A percentile compares a stretch with the other conserved stretches of the same genome.
Evolutionary conservation across 192 early-diverging fungal genomes (phyloP).

Genomic region (Geranomyces michiganensis): DNA sequence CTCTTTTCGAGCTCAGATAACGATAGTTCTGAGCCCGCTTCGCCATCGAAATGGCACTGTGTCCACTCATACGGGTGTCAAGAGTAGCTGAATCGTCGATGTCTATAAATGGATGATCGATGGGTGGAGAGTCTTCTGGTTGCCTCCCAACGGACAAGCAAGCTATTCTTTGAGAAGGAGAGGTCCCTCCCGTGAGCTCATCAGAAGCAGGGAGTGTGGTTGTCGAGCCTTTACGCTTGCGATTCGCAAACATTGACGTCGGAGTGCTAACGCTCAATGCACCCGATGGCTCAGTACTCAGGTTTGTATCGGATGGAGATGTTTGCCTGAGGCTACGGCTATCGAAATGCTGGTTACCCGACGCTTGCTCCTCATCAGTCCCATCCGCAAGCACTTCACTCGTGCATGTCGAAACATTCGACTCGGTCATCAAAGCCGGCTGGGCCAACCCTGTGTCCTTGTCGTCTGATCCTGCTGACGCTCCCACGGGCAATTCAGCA

Average conservation of each 20-base stretch:
- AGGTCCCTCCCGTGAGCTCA: neutral
- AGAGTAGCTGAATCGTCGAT: slow-evolving; percentile 22
- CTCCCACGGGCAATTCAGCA: neutral
- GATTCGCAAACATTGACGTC: too few species aligned
- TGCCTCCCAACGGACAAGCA: neutral
- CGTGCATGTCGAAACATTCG: neutral
- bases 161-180: neutral
- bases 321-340: neutral
- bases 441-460: neutral
- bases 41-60: slow-evolving; percentile 27
- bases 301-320: neutral
- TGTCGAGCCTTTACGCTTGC: neutral
- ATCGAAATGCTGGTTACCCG: neutral
- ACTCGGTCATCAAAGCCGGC: neutral
- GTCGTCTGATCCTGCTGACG: neutral
- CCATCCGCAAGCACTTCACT: neutral
- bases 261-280: neutral
- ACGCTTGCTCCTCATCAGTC: too few species aligned
- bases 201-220: neutral
- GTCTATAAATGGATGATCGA: neutral
- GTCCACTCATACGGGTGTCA: slow-evolving; percentile 28
- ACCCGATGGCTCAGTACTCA: neutral
- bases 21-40: neutral
- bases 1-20: neutral
- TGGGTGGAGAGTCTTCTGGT: neutral